These are phyloP conservation scores for Plasmopara halstedii DNA, from an alignment of 352 stramenopile genomes.

Conservation along the genomic window DNA sequence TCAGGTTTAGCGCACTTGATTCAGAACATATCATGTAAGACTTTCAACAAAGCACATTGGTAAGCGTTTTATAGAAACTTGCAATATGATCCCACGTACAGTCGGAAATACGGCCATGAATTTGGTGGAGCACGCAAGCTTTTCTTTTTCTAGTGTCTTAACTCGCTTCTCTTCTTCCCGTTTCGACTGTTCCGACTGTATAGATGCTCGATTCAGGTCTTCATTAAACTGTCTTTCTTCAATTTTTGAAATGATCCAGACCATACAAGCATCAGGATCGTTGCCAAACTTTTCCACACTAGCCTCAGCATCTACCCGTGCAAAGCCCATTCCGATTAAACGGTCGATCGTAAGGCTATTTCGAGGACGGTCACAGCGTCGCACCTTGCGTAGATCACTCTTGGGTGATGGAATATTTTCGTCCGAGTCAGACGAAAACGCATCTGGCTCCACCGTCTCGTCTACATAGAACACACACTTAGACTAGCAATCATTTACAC, in stretches of 20 bases:
- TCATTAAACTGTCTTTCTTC: slow-evolving; percentile 64
- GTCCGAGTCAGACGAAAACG: slow-evolving; percentile 16
- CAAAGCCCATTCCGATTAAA: slow-evolving; percentile 59
- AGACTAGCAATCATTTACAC: slow-evolving; percentile 1
- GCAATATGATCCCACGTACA: slow-evolving; percentile 22
- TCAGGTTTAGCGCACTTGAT: slow-evolving; percentile 29
- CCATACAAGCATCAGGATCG: slow-evolving; percentile 62
- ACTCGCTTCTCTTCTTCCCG: slow-evolving; percentile 46
- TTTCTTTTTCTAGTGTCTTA: slow-evolving; percentile 53
- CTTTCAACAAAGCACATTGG: slow-evolving; percentile 14
- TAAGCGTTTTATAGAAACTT: not conserved
- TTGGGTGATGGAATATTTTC: slow-evolving; percentile 12
- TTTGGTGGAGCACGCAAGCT: slow-evolving; percentile 34
- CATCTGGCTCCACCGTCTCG: slow-evolving; percentile 5
- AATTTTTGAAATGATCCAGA: slow-evolving; percentile 71
- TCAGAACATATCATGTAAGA: slow-evolving; percentile 47
- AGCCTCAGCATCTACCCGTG: slow-evolving; percentile 45
- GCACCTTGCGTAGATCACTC: slow-evolving; percentile 7
- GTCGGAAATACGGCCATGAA: slow-evolving; percentile 63
- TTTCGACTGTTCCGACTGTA: slow-evolving; percentile 67
- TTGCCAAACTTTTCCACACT: slow-evolving; percentile 50
- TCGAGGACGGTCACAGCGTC: slow-evolving; percentile 23
- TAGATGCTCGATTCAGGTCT: slow-evolving; percentile 68
- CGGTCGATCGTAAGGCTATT: slow-evolving; percentile 52
- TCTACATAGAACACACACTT: slow-evolving; percentile 6